These are phyloP conservation scores for Sporothrix mexicana DNA, from an alignment of 2,329 filamentous ascomycete species.

Conservation along the genomic window DNA sequence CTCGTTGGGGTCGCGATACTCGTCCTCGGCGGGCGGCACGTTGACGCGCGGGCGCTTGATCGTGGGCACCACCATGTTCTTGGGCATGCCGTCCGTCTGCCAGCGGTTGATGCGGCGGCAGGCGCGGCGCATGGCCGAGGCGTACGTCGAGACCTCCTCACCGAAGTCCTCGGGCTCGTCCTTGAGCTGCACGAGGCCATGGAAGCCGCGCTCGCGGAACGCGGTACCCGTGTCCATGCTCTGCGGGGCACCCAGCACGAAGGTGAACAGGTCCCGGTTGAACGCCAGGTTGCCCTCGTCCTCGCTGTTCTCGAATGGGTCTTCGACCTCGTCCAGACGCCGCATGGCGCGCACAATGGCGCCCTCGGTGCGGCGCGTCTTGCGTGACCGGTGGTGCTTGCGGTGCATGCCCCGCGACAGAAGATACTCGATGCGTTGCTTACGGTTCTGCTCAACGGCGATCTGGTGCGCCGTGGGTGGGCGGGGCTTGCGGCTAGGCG, in stretches of 20 bases:
- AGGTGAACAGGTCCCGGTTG: conserved; percentile 40
- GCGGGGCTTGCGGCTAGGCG: conserved; percentile 65
- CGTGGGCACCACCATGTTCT: conserved; percentile 51
- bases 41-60: conserved; percentile 50
- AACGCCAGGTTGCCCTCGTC: conserved; percentile 55
- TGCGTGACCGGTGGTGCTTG: conserved; percentile 68
- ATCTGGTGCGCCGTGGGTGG: conserved; percentile 82
- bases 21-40: conserved; percentile 40
- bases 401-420: conserved; percentile 74
- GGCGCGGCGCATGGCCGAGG: conserved; percentile 68
- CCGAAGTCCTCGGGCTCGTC: conserved; percentile 75
- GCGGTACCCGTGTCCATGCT: conserved; percentile 39
- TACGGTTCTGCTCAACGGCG: conserved; percentile 78
- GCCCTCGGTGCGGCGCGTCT: conserved; percentile 67
- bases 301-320: conserved; percentile 68
- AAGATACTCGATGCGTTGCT: conserved; percentile 80
- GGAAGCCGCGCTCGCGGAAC: conserved; percentile 64
- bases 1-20: conserved; percentile 43
- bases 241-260: conserved; percentile 35
- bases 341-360: conserved; percentile 70
- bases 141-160: conserved; percentile 72
- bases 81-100: conserved; percentile 48
- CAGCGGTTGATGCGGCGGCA: conserved; percentile 72
- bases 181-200: conserved; percentile 67
- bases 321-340: conserved; percentile 62